phyloP scores from a whole-genome alignment of 164 flowering plant species.

The Annona squamosa region DNA sequence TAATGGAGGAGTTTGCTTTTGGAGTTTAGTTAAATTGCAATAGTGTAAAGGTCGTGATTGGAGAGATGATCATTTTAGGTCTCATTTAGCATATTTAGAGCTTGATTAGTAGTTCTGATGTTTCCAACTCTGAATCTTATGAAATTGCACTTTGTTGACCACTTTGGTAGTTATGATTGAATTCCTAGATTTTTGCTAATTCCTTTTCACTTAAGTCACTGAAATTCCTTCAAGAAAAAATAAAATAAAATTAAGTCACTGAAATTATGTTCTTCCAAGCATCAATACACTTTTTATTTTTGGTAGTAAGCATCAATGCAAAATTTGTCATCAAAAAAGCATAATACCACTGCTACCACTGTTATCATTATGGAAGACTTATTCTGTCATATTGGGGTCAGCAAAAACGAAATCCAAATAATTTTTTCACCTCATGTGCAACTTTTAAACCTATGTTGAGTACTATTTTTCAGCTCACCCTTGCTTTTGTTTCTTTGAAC shows the following conservation, averaged over 20 bases:
- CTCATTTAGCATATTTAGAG: background rate
- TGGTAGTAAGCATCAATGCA: background rate
- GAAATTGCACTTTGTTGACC: background rate
- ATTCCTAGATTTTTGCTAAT: background rate
- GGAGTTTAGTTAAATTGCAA: too few species aligned
- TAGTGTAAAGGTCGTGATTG: too few species aligned
- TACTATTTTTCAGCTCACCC: background rate
- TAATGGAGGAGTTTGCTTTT: too few species aligned
- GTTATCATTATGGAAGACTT: too few species aligned
- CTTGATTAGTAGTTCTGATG: background rate
- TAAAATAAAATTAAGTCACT: too few species aligned
- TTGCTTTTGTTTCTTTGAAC: background rate
- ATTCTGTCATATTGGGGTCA: background rate
- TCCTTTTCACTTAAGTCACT: background rate
- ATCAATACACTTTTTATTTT: background rate
- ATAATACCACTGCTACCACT: too few species aligned
- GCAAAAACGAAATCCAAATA: background rate
- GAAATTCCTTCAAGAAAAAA: background rate
- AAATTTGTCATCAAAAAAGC: background rate
- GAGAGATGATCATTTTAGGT: too few species aligned
- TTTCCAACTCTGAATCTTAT: background rate
- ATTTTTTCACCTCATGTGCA: background rate
- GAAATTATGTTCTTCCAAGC: background rate
- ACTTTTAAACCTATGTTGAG: background rate
- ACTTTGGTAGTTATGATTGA: background rate